Evolutionary conservation across 2,329 filamentous ascomycete genomes (phyloP), one percentile per base, ranked within the genome.

Genomic region (Botrytis byssoidea): DNA sequence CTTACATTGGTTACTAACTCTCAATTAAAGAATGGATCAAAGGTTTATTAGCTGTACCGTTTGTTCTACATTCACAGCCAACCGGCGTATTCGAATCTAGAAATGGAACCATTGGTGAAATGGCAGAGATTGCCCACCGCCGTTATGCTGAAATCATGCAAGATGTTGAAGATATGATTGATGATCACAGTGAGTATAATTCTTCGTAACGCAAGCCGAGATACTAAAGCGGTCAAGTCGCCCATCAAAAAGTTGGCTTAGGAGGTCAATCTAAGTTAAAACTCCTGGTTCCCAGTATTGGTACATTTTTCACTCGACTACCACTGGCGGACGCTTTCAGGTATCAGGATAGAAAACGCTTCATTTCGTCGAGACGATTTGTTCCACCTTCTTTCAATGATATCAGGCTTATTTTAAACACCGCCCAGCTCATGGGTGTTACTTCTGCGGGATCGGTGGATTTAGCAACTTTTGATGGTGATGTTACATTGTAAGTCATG

Each of bases 381-480:
- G 96, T 99, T 2, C 93, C 95, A 1, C 96, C 96, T 0, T 97
- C 93, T 1, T 99, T 99, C 87, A 99, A 99, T 83, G 96, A 99
- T 81, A 90, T 99, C 74, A 91, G 96, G 3, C 87, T 98, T 37
- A 92, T 97, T 70, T 89, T 99, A 78, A 99, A 99, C 84, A 96
- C 96, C 57, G 95, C 96, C 29, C 96, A 99, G 83, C 87, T 95
- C 74, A 94, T 98, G 91, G 94, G 93, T 57, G 89, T 98, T n/a
- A 92, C 94, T 25, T 89, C 89, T 37, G 85, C 86, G 63, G 91
- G 92, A 35, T 88, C 89, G 7, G 87, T 98, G 14, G 90, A 96
- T 78, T 88, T 99, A 6, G 91, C 97, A 71, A 99, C 96, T 0
- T 99, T 99, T 81, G 96, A 99, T 82, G 96, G 96, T 83, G 96